Evolutionary conservation across 2,329 filamentous ascomycete species (phyloP).

Genomic region (Blastomyces gilchristii): DNA sequence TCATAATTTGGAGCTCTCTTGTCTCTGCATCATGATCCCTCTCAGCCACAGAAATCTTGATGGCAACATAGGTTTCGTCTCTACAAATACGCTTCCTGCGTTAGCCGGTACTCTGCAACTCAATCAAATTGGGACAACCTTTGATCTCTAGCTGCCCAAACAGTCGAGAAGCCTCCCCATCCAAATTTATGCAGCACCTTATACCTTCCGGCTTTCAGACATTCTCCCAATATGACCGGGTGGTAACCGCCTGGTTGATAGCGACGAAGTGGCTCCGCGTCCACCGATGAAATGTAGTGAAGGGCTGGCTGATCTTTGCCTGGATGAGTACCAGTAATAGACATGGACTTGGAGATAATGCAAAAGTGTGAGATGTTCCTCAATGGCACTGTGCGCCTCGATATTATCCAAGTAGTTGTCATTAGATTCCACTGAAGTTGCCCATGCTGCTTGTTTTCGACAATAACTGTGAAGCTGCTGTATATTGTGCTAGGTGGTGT

Average conservation of each 20-base stretch:
- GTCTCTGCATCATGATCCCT: conserved; percentile 8
- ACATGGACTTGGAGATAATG: no score
- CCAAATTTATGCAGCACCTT: conserved; percentile 31
- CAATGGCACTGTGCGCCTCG: neutral
- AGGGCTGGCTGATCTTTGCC: neutral
- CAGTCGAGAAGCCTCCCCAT: conserved; percentile 28
- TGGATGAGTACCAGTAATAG: neutral
- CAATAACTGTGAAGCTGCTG: no score
- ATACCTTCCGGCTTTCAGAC: conserved; percentile 24
- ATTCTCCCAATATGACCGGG: conserved; percentile 25
- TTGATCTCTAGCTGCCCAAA: conserved; percentile 28
- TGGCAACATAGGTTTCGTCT: conserved; percentile 18
- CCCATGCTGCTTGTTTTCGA: no score
- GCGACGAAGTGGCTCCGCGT: conserved; percentile 19
- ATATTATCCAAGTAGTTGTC: neutral
- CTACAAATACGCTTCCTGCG: conserved; percentile 12
- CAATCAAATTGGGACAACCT: neutral
- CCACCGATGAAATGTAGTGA: conserved; percentile 7
- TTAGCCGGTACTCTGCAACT: conserved; percentile 8
- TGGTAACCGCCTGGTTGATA: conserved; percentile 26
- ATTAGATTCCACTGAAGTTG: neutral
- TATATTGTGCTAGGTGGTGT: no score
- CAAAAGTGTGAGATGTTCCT: neutral
- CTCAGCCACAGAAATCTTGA: conserved; percentile 20
- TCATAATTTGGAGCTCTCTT: conserved; percentile 14